phyloP scores from a whole-genome alignment of 805 yeast genomes.

The Cyberlindnera misumaiensis region DNA sequence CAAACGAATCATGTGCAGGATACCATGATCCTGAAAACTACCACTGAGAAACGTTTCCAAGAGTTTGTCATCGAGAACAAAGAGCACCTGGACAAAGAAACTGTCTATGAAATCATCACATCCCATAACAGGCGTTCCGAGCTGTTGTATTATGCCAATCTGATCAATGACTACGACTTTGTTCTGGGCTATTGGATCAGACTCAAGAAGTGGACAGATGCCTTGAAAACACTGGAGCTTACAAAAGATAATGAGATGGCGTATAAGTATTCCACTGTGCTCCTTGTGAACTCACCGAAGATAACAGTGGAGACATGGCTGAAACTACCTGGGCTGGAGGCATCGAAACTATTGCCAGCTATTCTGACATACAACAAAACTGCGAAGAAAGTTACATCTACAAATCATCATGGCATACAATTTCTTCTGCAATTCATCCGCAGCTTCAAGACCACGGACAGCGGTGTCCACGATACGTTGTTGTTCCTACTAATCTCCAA shows the following conservation, averaged over 20 bases:
- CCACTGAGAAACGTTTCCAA: constrained; percentile 29
- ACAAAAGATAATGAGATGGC: constrained; percentile 42
- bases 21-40: constrained; percentile 21
- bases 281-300: constrained; percentile 61
- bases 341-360: constrained; percentile 67
- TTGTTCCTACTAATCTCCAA: constrained; percentile 53
- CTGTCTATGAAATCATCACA: constrained; percentile 65
- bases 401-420: constrained; percentile 57
- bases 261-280: constrained; percentile 61
- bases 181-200: constrained; percentile 66
- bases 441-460: constrained; percentile 35
- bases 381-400: constrained; percentile 30
- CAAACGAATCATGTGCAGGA: constrained; percentile 18
- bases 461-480: constrained; percentile 61
- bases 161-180: constrained; percentile 61
- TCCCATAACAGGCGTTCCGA: constrained; percentile 61
- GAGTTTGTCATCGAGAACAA: constrained; percentile 45
- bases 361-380: constrained; percentile 59
- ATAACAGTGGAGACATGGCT: constrained; percentile 79
- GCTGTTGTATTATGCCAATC: constrained; percentile 59
- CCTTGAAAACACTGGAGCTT: constrained; percentile 49
- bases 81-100: constrained; percentile 50
- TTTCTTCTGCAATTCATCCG: constrained; percentile 53
- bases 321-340: constrained; percentile 45
- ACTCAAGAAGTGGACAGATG: constrained; percentile 65